These are phyloP conservation scores for Dothistroma septosporum DNA, from an alignment of 2,329 filamentous ascomycete genomes.

Conservation along the genomic window DNA sequence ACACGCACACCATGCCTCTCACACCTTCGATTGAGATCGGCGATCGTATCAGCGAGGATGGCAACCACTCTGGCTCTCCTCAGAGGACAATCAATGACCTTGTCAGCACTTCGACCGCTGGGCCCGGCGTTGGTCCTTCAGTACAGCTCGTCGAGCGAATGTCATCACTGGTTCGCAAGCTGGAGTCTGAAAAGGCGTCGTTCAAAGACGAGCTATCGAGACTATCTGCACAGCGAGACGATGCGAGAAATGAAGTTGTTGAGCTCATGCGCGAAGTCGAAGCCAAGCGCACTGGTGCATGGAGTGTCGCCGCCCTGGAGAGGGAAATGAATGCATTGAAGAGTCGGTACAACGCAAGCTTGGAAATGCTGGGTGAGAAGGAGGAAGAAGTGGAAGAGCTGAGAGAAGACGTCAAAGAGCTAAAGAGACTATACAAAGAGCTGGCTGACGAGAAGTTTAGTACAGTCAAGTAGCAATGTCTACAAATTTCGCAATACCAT, in stretches of 20 bases:
- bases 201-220: conserved; percentile 80
- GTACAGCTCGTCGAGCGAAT: conserved; percentile 95
- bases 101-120: conserved; percentile 64
- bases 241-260: conserved; percentile 88
- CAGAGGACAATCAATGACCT: conserved; percentile 62
- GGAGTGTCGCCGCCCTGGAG: conserved; percentile 62
- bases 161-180: conserved; percentile 83
- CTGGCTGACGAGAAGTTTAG: conserved; percentile 60
- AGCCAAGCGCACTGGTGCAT: conserved; percentile 57
- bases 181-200: conserved; percentile 88
- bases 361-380: conserved; percentile 96
- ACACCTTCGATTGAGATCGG: conserved; percentile 49
- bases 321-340: conserved; percentile 64
- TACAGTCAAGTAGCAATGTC: neutral
- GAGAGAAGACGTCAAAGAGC: conserved; percentile 78
- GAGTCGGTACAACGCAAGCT: conserved; percentile 77
- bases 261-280: conserved; percentile 83
- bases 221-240: conserved; percentile 80
- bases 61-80: conserved; percentile 58
- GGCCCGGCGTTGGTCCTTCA: conserved; percentile 68
- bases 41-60: conserved; percentile 48
- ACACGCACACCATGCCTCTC: conserved; percentile 31
- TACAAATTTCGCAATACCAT: neutral
- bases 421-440: conserved; percentile 95
- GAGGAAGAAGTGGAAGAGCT: conserved; percentile 92